Evolutionary conservation across 345 rosid genomes (phyloP).

Genomic region (Erucastrum elatum): DNA sequence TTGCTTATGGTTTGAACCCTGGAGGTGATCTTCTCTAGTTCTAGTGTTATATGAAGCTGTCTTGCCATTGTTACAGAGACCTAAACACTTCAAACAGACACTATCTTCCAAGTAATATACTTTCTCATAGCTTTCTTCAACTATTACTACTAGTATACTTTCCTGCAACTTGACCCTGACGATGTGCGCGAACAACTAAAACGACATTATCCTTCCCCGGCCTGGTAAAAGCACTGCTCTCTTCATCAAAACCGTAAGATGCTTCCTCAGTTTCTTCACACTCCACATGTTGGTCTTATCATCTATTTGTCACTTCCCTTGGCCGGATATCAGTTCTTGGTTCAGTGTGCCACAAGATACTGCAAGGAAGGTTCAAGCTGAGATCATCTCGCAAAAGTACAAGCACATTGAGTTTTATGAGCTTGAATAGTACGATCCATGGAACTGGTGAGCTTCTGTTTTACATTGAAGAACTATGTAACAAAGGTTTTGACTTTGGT

Average conservation of each 20-base stretch:
- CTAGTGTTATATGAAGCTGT: background rate
- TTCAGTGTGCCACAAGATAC: constrained; percentile 39
- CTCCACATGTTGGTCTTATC: background rate
- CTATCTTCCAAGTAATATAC: constrained; percentile 82
- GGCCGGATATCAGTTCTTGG: constrained; percentile 95
- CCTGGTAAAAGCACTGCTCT: constrained; percentile 94
- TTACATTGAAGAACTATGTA: background rate
- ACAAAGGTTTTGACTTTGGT: constrained; percentile 18
- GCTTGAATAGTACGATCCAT: constrained; percentile 48
- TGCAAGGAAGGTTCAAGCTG: constrained; percentile 94
- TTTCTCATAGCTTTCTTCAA: constrained; percentile 93
- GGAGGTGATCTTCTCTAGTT: constrained; percentile 28
- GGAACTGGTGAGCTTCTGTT: background rate
- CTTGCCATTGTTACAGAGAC: background rate
- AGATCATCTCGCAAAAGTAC: constrained; percentile 91
- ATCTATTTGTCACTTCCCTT: constrained; percentile 32
- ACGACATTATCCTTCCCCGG: constrained; percentile 86
- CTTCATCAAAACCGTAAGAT: constrained; percentile 73
- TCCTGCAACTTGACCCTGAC: constrained; percentile 94
- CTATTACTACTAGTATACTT: constrained; percentile 74
- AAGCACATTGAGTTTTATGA: constrained; percentile 91
- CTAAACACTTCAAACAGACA: background rate
- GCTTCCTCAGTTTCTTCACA: background rate
- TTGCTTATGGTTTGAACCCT: constrained; percentile 68
- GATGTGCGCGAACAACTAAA: constrained; percentile 95